These are phyloP conservation scores for Mortierella sp. DNA, from an alignment of 371 early-diverging fungal genomes.

Conservation along the genomic window DNA sequence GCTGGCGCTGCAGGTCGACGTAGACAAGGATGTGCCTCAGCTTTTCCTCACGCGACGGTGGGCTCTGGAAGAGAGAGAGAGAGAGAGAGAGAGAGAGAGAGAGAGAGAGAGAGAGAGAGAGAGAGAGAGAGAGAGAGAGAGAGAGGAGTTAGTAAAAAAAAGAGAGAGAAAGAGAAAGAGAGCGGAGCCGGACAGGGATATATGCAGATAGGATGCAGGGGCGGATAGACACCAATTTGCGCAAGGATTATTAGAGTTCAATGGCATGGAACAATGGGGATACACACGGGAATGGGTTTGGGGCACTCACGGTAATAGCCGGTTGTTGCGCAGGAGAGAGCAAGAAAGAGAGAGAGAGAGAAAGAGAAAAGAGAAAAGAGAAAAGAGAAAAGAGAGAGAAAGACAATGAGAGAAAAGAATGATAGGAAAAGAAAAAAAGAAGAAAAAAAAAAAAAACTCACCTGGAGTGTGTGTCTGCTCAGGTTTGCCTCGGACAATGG, in stretches of 20 bases:
- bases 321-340: background rate
- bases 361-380: background rate
- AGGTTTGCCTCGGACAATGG: constrained; percentile 50
- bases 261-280: no score
- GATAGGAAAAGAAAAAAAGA: constrained; percentile 1
- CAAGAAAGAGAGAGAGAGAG: constrained; percentile 1
- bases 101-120: constrained; percentile 1
- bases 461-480: constrained; percentile 47
- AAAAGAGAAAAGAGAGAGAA: background rate
- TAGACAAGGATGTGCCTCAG: constrained; percentile 40
- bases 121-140: background rate
- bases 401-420: background rate
- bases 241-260: no score
- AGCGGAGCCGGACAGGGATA: background rate
- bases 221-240: no score
- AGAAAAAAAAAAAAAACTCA: constrained; percentile 8
- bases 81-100: background rate
- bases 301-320: no score
- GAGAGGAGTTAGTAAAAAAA: no score
- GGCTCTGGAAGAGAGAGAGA: constrained; percentile 24
- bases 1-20: constrained; percentile 42
- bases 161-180: no score
- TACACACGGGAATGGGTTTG: no score
- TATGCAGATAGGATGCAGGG: no score
- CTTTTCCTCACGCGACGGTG: constrained; percentile 43